Percentiles rank a stretch among this genome's conserved stretches.
These are phyloP conservation scores for Schizosaccharomyces pombe DNA, from an alignment of 805 yeast species.

Conservation along the genomic window ASM294v3 CU329670.1:4703001-4703500, in stretches of 20 bases:
- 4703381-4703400: constrained; percentile 58
- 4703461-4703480: constrained; percentile 6
- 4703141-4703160: constrained; percentile 62
- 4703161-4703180: not conserved
- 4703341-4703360: constrained; percentile 46
- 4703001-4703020: constrained; percentile 71
- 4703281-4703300: constrained; percentile 44
- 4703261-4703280: constrained; percentile 13
- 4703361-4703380: constrained; percentile 82
- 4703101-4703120: constrained; percentile 18
- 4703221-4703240: not conserved
- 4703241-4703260: not conserved
- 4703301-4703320: constrained; percentile 36
- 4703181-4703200: not conserved
- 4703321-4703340: constrained; percentile 64
- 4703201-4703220: constrained; percentile 5
- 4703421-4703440: constrained; percentile 30
- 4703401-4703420: constrained; percentile 44
- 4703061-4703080: constrained; percentile 13
- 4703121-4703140: constrained; percentile 49
- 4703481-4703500: not conserved
- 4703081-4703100: constrained; percentile 4
- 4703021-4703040: constrained; percentile 63
- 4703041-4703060: constrained; percentile 23
- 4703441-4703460: constrained; percentile 11